phyloP scores from a whole-genome alignment of 2,329 filamentous ascomycete genomes.

The Blastomyces parvus region DNA sequence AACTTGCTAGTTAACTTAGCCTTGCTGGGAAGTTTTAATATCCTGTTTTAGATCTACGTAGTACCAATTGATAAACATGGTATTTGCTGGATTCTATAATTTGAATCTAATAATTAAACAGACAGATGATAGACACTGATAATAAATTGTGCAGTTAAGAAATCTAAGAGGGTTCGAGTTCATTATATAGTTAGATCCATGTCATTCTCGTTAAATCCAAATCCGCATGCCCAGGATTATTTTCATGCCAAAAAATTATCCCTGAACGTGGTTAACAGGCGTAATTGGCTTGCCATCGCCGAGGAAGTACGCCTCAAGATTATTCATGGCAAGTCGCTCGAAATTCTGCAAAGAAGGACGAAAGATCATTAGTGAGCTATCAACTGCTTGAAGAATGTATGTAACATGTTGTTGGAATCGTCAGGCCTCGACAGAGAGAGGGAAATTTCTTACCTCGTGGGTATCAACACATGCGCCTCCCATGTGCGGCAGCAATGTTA shows the following conservation, averaged over 20 bases:
- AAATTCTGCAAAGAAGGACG: slow-evolving; percentile 12
- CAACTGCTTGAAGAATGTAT: neutral
- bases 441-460: slow-evolving; percentile 9
- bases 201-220: too few relatives aligned
- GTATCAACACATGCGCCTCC: slow-evolving; percentile 15
- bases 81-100: too few relatives aligned
- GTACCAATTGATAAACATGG: too few relatives aligned
- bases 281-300: slow-evolving; percentile 17
- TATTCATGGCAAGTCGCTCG: slow-evolving; percentile 16
- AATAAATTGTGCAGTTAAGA: too few relatives aligned
- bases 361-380: neutral
- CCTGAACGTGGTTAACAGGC: slow-evolving; percentile 15
- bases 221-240: too few relatives aligned
- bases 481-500: slow-evolving; percentile 16
- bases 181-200: too few relatives aligned
- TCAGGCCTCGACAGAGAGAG: neutral
- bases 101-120: too few relatives aligned
- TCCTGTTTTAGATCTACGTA: too few relatives aligned
- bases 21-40: neutral
- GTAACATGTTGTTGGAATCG: neutral
- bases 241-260: neutral
- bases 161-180: neutral
- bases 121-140: too few relatives aligned
- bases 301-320: slow-evolving; percentile 17
- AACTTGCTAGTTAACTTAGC: neutral